A percentile compares a stretch with the other conserved stretches of the same genome.
Evolutionary conservation across 2,329 filamentous ascomycete genomes (phyloP).

Genomic region (Tolypocladium album): DNA sequence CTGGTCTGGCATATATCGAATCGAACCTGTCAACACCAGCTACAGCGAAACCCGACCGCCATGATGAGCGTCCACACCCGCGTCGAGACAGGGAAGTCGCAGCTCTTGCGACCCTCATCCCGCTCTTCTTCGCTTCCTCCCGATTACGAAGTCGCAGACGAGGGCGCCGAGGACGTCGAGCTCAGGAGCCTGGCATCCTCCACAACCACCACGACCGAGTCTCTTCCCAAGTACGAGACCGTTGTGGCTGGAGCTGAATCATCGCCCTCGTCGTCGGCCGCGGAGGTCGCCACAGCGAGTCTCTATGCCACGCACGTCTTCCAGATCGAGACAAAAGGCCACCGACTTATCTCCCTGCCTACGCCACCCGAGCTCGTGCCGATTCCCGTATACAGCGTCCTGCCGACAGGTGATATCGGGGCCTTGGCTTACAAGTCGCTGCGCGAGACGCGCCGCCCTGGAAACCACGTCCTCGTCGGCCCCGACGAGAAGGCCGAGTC

Average conservation of each 20-base stretch:
- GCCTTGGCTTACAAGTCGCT: constrained; percentile 39
- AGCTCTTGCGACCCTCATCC: not conserved
- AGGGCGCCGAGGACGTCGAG: constrained; percentile 9
- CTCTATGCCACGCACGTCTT: constrained; percentile 34
- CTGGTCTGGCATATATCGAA: not conserved
- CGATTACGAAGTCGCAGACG: constrained; percentile 15
- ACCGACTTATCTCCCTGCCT: constrained; percentile 30
- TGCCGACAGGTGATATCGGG: constrained; percentile 26
- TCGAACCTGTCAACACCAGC: not conserved
- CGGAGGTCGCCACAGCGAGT: constrained; percentile 4
- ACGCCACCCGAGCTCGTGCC: constrained; percentile 23
- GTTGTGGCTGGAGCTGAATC: not conserved
- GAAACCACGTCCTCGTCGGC: constrained; percentile 35
- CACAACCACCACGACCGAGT: constrained; percentile 14
- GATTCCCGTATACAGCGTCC: constrained; percentile 31
- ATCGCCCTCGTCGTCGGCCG: constrained; percentile 3
- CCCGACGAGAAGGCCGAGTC: too few relatives aligned
- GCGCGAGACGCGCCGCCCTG: constrained; percentile 34
- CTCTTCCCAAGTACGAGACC: constrained; percentile 15
- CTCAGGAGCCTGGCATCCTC: constrained; percentile 12
- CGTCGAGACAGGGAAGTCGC: not conserved
- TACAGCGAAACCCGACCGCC: not conserved
- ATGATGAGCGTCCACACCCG: constrained; percentile 8
- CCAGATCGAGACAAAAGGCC: constrained; percentile 38
- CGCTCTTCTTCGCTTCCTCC: constrained; percentile 15